A percentile compares a stretch with the other conserved stretches of the same genome.
These are phyloP conservation scores for Leccinum ochraceum DNA, from an alignment of 768 basidiomycete genomes.

Conservation along the genomic window DNA sequence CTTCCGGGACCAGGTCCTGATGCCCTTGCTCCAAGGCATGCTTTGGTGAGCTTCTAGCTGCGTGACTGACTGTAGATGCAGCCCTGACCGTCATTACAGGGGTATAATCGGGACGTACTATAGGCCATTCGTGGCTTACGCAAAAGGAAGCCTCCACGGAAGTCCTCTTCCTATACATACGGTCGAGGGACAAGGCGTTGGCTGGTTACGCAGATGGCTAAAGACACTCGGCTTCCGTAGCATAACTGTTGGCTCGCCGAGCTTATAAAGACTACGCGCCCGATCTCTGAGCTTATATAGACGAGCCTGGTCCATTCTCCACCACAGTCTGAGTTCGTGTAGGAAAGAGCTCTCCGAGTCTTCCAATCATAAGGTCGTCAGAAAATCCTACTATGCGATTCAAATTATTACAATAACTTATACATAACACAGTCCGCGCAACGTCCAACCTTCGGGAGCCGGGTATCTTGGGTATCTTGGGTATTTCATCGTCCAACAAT, in stretches of 20 bases:
- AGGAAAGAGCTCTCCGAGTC: background rate
- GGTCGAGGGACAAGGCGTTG: conserved; percentile 33
- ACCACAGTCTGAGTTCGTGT: background rate
- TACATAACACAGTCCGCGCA: background rate
- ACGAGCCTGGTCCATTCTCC: background rate
- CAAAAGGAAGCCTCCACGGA: conserved; percentile 20
- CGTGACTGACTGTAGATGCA: background rate
- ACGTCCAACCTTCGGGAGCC: background rate
- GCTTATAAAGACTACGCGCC: conserved; percentile 13
- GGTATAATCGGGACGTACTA: conserved; percentile 35
- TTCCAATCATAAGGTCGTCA: background rate
- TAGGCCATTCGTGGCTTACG: conserved; percentile 28
- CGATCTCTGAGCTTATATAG: background rate
- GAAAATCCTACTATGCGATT: background rate
- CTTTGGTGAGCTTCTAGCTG: conserved; percentile 50
- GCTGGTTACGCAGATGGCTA: conserved; percentile 32
- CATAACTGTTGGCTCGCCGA: conserved; percentile 29
- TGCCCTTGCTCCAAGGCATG: conserved; percentile 65
- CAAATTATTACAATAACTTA: background rate
- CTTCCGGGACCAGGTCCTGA: conserved; percentile 64
- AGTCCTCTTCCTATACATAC: conserved; percentile 12
- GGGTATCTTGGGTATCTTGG: background rate
- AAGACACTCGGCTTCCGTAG: conserved; percentile 32
- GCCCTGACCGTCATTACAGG: conserved; percentile 20
- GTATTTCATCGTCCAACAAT: background rate